Percentiles rank a stretch among this genome's conserved stretches.
These are phyloP conservation scores for Cucumis cinereus DNA, from an alignment of 306 rosid species.

Conservation along the genomic window DNA sequence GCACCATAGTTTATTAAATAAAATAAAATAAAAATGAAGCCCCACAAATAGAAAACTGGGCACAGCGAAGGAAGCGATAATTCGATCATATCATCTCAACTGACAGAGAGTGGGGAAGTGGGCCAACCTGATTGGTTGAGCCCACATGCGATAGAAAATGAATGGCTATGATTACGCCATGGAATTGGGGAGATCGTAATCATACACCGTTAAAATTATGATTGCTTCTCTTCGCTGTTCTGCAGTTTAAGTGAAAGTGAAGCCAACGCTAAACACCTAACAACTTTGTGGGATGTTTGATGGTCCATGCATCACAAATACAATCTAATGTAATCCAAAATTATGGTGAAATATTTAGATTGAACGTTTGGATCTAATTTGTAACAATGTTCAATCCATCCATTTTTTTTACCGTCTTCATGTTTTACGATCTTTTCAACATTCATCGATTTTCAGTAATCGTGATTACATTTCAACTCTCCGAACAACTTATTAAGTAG, in stretches of 20 bases:
- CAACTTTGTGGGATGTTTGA: too few species aligned
- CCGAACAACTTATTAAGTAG: too few species aligned
- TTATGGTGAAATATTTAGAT: too few species aligned
- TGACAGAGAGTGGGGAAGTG: neutral
- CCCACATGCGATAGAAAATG: neutral
- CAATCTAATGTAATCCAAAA: too few species aligned
- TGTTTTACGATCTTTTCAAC: too few species aligned
- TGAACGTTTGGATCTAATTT: too few species aligned
- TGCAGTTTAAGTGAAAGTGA: neutral
- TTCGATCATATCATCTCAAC: neutral
- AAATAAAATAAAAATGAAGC: neutral
- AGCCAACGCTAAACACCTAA: neutral
- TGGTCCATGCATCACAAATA: too few species aligned
- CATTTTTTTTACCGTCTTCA: too few species aligned
- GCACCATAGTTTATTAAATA: neutral
- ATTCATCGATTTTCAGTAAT: too few species aligned
- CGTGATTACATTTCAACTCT: too few species aligned
- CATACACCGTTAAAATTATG: conserved; percentile 2
- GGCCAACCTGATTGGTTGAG: neutral
- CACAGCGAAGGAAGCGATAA: neutral
- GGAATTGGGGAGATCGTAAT: neutral
- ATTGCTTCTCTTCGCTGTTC: neutral
- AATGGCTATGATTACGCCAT: conserved; percentile 2
- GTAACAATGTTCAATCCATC: too few species aligned
- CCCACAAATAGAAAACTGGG: neutral